Percentiles rank a stretch among this genome's conserved stretches.
These are phyloP conservation scores for Phaeosphaeria sp. DNA, from an alignment of 2,329 filamentous ascomycete species.

Conservation along the genomic window DNA sequence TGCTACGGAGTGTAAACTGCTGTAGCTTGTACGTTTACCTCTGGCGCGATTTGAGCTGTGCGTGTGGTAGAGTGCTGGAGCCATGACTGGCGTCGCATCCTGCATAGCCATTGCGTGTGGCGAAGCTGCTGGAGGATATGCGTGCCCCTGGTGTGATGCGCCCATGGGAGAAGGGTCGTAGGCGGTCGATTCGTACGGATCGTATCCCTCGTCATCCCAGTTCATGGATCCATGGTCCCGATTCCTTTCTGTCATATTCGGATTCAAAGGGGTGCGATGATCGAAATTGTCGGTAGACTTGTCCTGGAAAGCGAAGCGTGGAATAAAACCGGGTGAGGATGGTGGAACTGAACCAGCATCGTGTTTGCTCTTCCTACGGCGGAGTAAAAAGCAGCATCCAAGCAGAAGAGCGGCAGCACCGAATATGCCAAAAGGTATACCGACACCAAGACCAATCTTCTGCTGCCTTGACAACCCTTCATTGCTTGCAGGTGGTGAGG, in stretches of 20 bases:
- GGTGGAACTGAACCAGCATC: constrained; percentile 37
- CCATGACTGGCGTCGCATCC: constrained; percentile 28
- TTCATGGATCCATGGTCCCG: constrained; percentile 22
- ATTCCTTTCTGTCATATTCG: constrained; percentile 18
- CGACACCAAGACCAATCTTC: constrained; percentile 5
- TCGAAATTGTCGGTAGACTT: constrained; percentile 27
- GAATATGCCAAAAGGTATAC: constrained; percentile 48
- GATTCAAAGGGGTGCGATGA: constrained; percentile 30
- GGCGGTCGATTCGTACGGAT: constrained; percentile 17
- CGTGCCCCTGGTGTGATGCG: constrained; percentile 5
- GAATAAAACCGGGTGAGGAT: constrained; percentile 46
- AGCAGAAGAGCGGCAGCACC: constrained; percentile 53
- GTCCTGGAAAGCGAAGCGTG: constrained; percentile 44
- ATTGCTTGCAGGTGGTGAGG: constrained; percentile 21
- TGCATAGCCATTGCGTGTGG: constrained; percentile 17
- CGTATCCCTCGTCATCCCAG: constrained; percentile 43
- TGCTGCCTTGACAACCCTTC: constrained; percentile 30
- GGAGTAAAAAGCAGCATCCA: constrained; percentile 34
- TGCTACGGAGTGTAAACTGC: constrained; percentile 40
- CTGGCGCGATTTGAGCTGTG: constrained; percentile 44
- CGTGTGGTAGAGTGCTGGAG: constrained; percentile 38
- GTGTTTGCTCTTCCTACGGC: constrained; percentile 29
- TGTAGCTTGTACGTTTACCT: constrained; percentile 41
- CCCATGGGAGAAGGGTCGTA: constrained; percentile 6
- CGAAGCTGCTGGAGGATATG: constrained; percentile 11